phyloP scores from a whole-genome alignment of 2,329 filamentous ascomycete genomes.

The Dothistroma septosporum region DNA sequence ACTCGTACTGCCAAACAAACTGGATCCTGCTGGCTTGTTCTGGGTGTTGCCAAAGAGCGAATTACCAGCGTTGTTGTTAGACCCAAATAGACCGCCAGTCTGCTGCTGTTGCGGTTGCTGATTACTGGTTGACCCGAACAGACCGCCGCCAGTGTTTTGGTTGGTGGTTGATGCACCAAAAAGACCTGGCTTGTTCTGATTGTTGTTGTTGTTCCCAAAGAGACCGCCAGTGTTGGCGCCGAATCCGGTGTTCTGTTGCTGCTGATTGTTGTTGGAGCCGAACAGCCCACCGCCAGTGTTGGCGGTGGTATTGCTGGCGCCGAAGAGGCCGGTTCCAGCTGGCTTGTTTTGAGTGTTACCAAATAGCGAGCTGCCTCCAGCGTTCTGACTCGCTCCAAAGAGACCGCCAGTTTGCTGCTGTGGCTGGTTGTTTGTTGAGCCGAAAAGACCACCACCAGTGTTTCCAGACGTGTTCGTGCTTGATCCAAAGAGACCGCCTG shows the following conservation, averaged over 20 bases:
- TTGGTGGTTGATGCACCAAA: constrained; percentile 37
- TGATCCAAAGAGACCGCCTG: constrained; percentile 22
- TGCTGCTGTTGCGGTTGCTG: constrained; percentile 29
- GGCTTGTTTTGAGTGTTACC: constrained; percentile 33
- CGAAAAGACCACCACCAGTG: constrained; percentile 24
- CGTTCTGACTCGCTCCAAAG: constrained; percentile 40
- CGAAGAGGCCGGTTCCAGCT: constrained; percentile 31
- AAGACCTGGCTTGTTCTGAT: constrained; percentile 29
- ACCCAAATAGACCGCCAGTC: constrained; percentile 39
- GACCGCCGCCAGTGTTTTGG: constrained; percentile 28
- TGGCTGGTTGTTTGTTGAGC: constrained; percentile 25
- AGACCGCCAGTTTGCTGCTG: constrained; percentile 28
- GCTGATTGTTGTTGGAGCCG: constrained; percentile 24
- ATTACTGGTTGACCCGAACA: constrained; percentile 36
- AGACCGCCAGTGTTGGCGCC: constrained; percentile 30
- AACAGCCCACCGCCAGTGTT: constrained; percentile 24
- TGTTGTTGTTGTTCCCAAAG: constrained; percentile 41
- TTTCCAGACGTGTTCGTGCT: constrained; percentile 18
- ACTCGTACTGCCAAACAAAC: constrained; percentile 38
- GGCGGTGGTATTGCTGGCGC: constrained; percentile 17
- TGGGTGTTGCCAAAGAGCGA: constrained; percentile 33
- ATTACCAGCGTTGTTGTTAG: constrained; percentile 24
- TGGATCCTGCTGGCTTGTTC: constrained; percentile 41
- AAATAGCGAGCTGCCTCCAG: constrained; percentile 35
- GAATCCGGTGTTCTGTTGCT: constrained; percentile 10